Conservation (phyloP, 1,284 basidiomycete species). For the Fomitopsis betulina region DNA sequence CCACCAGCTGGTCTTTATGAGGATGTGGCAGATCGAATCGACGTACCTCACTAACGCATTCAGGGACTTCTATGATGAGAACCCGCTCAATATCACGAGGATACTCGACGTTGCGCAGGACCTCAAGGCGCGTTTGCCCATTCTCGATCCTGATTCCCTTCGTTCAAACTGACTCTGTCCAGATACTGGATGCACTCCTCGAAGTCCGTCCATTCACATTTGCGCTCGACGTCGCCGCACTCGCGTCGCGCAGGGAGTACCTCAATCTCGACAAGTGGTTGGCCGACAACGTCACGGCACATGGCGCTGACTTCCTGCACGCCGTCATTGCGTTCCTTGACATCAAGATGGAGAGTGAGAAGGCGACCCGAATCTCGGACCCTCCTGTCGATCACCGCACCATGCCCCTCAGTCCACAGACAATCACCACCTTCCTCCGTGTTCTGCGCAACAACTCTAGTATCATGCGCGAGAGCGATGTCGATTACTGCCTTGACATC, state of each 20-base stretch:
- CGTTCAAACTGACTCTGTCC: neutral
- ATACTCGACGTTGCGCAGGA: conserved; percentile 96
- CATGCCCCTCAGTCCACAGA: conserved; percentile 79
- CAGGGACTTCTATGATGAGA: conserved; percentile 89
- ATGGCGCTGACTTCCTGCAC: conserved; percentile 84
- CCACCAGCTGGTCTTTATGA: conserved; percentile 94
- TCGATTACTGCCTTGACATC: conserved; percentile 88
- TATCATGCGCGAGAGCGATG: conserved; percentile 71
- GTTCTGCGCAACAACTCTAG: conserved; percentile 74
- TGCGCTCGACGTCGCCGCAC: conserved; percentile 88
- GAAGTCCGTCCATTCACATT: conserved; percentile 86
- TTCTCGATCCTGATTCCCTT: neutral
- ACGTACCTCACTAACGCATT: conserved; percentile 84
- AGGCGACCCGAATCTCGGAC: conserved; percentile 73
- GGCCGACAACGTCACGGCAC: conserved; percentile 76
- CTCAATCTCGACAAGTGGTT: conserved; percentile 97
- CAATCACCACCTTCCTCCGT: conserved; percentile 89
- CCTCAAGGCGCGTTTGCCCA: conserved; percentile 62
- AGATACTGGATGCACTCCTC: conserved; percentile 89
- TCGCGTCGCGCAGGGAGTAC: conserved; percentile 91
- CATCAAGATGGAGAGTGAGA: conserved; percentile 89
- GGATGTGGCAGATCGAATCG: conserved; percentile 89
- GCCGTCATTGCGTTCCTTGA: conserved; percentile 86
- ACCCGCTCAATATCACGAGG: conserved; percentile 88
- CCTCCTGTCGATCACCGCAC: conserved; percentile 76